Base-by-base conservation (phyloP, 352 stramenopile genomes). In the Pythium phragmiticola region DNA sequence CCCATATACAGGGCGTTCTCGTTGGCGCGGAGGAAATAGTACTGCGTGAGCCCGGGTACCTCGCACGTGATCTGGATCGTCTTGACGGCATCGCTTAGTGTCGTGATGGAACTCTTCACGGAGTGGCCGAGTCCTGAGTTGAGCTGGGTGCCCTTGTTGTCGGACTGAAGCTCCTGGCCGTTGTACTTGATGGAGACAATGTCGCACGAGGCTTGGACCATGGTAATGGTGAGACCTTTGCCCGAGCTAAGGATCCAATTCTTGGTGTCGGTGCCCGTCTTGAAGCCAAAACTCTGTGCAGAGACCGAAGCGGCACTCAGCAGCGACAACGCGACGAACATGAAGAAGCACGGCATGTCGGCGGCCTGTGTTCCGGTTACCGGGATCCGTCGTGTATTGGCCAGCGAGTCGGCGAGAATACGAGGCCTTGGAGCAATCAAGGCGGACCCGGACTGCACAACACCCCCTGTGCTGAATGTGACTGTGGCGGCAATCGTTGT, bases 1-100 rank as follows among this genome's bases (percentile, higher is more conserved):
- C 74, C 77, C 75, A 86, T 83, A 66, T 86, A 86, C 41, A 86
- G 56, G 30, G 63, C 60, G 37, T 80, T 86, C 60, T 86, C 77
- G 46, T 78, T 74, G 0, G 73, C 74, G 17, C 76, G 74, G 68
- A 86, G 78, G 11, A 83, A 67, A 34, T 80, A 83, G 37, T 80
- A 83, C 57, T 86, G 77, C 57, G 75, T 75, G 34, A 86, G 46
- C 1, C 77, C 75, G 0, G 52, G 63, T 9, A 53, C 72, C 11
- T 63, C 67, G 60, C 77, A 86, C 46, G 66, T 73, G 23, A 85
- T 52, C 28, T 75, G 70, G 46, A 85, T 76, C 7, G 72, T 81
- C 63, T 82, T 72, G 1, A 1, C 26, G 26, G 26, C 72, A 42
- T 75, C 19, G 26, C 51, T 68, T 3, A 80, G 57, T 21, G 50